Evolutionary conservation across 1,284 basidiomycete species (phyloP).

Genomic region (Somion occarium): DNA sequence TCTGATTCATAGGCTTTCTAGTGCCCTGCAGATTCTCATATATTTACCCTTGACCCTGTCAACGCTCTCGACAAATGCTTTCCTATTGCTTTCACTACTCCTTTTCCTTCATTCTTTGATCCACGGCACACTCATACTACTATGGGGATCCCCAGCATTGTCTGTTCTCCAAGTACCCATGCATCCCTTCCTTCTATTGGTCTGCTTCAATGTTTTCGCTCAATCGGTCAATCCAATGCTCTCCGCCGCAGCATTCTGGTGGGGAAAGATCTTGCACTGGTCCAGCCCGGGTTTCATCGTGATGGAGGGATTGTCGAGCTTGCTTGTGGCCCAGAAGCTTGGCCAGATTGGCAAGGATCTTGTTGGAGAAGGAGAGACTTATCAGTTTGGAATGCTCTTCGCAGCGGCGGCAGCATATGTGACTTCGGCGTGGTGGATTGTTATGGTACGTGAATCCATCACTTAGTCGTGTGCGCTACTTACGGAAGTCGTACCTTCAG

Average conservation of each 20-base stretch:
- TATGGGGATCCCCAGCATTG: slow-evolving; percentile 63
- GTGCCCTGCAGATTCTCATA: slow-evolving; percentile 74
- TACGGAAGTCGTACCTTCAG: slow-evolving; percentile 31
- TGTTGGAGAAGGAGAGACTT: slow-evolving; percentile 63
- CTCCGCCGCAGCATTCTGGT: slow-evolving; percentile 53
- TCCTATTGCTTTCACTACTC: slow-evolving; percentile 76
- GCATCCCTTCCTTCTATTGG: slow-evolving; percentile 75
- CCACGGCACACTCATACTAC: slow-evolving; percentile 64
- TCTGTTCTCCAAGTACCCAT: slow-evolving; percentile 75
- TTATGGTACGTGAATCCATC: slow-evolving; percentile 45
- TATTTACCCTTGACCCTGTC: slow-evolving; percentile 80
- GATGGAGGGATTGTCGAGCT: slow-evolving; percentile 79
- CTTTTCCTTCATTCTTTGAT: slow-evolving; percentile 71
- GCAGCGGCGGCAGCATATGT: slow-evolving; percentile 74
- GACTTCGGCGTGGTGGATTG: slow-evolving; percentile 76
- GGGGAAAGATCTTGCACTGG: slow-evolving; percentile 68
- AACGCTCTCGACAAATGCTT: slow-evolving; percentile 73
- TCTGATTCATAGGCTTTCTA: slow-evolving; percentile 50
- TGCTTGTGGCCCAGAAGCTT: slow-evolving; percentile 75
- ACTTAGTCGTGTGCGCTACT: slow-evolving; percentile 12
- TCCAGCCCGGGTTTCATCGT: slow-evolving; percentile 76
- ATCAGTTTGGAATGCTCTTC: slow-evolving; percentile 72
- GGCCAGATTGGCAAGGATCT: slow-evolving; percentile 71
- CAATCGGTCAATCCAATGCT: slow-evolving; percentile 53
- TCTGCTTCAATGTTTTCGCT: slow-evolving; percentile 77